phyloP scores from a whole-genome alignment of 495 filamentous ascomycete species.

The Aspergillus coremiiformis region DNA sequence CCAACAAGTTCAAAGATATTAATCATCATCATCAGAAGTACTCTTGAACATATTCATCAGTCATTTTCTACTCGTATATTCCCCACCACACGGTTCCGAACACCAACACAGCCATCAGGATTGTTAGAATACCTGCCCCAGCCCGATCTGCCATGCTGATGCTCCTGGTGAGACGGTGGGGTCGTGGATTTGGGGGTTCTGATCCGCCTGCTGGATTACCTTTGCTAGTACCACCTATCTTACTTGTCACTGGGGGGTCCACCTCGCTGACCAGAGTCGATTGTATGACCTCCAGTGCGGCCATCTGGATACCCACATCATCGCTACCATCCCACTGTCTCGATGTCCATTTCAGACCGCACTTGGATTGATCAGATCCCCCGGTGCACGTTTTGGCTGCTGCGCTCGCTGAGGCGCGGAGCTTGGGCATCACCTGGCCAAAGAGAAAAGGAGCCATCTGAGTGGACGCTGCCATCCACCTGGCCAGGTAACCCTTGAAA shows the following conservation, averaged over 20 bases:
- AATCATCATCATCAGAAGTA: not conserved
- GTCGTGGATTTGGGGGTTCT: constrained; percentile 9
- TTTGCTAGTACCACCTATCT: constrained; percentile 66
- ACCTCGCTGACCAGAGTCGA: constrained; percentile 47
- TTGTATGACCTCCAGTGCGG: constrained; percentile 60
- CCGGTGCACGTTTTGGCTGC: constrained; percentile 66
- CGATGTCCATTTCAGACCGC: constrained; percentile 60
- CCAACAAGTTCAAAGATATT: not conserved
- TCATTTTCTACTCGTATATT: constrained; percentile 21
- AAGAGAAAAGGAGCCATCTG: constrained; percentile 63
- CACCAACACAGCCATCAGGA: constrained; percentile 22
- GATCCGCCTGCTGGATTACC: constrained; percentile 63
- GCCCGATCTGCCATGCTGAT: constrained; percentile 27
- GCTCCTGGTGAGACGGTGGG: constrained; percentile 7
- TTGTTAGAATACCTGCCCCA: constrained; percentile 30
- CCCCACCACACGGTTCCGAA: constrained; percentile 27
- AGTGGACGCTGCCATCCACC: constrained; percentile 68
- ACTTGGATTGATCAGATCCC: constrained; percentile 41
- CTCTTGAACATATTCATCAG: not conserved
- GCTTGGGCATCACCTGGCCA: constrained; percentile 54
- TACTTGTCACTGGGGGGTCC: constrained; percentile 51
- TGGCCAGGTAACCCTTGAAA: constrained; percentile 80
- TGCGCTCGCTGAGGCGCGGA: constrained; percentile 57
- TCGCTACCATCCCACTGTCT: constrained; percentile 45
- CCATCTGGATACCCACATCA: constrained; percentile 69